phyloP scores from a whole-genome alignment of 73 alveolate species.

The Tetrahymena elliotti region DNA sequence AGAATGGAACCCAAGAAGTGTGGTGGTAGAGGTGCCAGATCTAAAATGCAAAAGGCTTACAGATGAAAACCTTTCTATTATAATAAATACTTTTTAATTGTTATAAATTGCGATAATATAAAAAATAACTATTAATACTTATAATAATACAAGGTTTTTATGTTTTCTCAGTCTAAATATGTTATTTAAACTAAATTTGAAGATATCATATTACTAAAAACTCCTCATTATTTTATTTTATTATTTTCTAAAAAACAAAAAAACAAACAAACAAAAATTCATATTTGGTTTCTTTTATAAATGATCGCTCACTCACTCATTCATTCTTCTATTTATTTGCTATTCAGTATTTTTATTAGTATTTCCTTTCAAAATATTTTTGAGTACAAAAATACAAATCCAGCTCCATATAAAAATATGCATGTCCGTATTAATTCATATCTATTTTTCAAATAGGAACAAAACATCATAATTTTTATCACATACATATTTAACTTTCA shows the following conservation, averaged over 20 bases:
- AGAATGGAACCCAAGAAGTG: constrained; percentile 98
- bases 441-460: too few species aligned
- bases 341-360: neutral
- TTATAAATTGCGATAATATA: neutral
- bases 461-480: too few species aligned
- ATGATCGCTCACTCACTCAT: too few species aligned
- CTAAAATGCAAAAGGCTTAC: constrained; percentile 87
- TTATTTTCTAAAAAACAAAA: too few species aligned
- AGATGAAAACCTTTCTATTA: constrained; percentile 32
- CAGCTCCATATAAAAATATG: neutral
- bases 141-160: neutral
- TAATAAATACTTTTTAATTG: neutral
- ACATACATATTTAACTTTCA: too few species aligned
- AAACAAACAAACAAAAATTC: too few species aligned
- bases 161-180: neutral
- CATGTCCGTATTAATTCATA: neutral
- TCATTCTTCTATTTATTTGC: neutral
- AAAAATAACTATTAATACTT: neutral
- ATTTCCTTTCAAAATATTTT: too few species aligned
- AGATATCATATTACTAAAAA: neutral
- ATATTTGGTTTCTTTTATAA: too few species aligned
- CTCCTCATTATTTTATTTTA: neutral
- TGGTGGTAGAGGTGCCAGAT: constrained; percentile 97
- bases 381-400: neutral
- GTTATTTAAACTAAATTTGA: neutral